These are phyloP conservation scores for Trichoderma breve DNA, from an alignment of 2,329 filamentous ascomycete genomes.

Conservation along the genomic window DNA sequence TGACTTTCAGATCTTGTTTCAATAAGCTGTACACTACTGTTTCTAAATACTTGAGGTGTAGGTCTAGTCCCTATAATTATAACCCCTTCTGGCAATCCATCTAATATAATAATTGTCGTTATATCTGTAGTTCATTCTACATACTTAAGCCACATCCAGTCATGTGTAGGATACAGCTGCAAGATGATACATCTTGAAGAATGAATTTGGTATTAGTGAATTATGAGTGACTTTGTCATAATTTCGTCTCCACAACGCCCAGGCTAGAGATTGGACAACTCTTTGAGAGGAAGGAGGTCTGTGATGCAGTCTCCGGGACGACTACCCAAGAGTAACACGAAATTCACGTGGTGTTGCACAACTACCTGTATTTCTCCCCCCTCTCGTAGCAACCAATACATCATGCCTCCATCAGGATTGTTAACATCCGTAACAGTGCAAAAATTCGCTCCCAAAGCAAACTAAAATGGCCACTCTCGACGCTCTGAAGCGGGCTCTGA, in stretches of 20 bases:
- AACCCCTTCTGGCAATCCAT: not conserved
- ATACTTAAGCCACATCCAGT: not conserved
- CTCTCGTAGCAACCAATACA: not conserved
- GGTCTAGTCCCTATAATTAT: not conserved
- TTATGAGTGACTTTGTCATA: not conserved
- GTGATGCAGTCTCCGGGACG: not conserved
- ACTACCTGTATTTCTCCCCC: not conserved
- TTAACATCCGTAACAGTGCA: not conserved
- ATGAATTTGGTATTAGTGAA: not conserved
- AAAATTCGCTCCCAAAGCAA: not conserved
- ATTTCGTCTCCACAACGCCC: not conserved
- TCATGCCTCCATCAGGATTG: constrained; percentile 25
- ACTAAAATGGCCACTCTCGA: constrained; percentile 8
- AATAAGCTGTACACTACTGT: not conserved
- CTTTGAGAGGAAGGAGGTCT: not conserved
- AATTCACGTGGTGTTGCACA: not conserved
- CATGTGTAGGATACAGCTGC: not conserved
- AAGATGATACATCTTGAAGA: too few species aligned
- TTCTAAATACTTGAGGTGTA: not conserved
- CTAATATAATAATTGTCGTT: not conserved
- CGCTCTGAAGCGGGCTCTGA: constrained; percentile 2
- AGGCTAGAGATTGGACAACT: not conserved
- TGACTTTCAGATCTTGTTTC: not conserved
- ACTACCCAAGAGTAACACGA: not conserved
- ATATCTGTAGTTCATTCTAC: not conserved